Percentiles rank a stretch among this genome's conserved stretches.
Conservation (phyloP, 1,284 basidiomycete species). For the Irpex sp. region DNA sequence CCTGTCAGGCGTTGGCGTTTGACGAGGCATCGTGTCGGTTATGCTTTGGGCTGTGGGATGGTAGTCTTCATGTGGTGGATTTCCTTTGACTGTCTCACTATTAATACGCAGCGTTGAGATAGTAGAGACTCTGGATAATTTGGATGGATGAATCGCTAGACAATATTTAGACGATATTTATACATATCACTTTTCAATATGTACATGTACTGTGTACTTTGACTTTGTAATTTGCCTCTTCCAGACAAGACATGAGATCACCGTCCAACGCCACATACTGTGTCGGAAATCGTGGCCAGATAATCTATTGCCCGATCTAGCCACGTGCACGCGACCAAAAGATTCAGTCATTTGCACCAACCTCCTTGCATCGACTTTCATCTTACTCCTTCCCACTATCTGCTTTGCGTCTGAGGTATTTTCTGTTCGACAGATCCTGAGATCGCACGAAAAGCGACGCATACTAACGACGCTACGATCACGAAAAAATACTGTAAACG, state of each 20-base stretch:
- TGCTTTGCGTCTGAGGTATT: not conserved
- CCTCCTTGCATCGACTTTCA: constrained; percentile 4
- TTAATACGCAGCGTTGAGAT: not conserved
- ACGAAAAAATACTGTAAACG: not conserved
- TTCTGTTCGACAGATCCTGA: not conserved
- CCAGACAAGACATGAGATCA: too few species aligned
- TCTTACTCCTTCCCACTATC: constrained; percentile 8
- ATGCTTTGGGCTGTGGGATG: constrained; percentile 45
- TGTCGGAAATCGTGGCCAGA: not conserved
- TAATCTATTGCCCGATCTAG: constrained; percentile 1
- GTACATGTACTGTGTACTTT: too few species aligned
- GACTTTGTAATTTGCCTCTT: too few species aligned
- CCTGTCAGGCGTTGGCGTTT: constrained; percentile 42
- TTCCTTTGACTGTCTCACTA: constrained; percentile 29
- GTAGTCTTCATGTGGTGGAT: constrained; percentile 47
- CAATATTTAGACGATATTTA: too few species aligned
- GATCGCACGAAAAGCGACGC: not conserved
- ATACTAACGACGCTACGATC: not conserved
- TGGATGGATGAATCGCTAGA: too few species aligned
- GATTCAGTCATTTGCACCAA: constrained; percentile 1
- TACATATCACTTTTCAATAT: too few species aligned
- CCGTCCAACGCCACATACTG: too few species aligned
- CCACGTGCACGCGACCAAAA: constrained; percentile 20
- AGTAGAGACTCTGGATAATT: not conserved
- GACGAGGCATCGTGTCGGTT: constrained; percentile 48